Conservation (phyloP, 2,329 filamentous ascomycete species). For the Microcyclosporella mali region DNA sequence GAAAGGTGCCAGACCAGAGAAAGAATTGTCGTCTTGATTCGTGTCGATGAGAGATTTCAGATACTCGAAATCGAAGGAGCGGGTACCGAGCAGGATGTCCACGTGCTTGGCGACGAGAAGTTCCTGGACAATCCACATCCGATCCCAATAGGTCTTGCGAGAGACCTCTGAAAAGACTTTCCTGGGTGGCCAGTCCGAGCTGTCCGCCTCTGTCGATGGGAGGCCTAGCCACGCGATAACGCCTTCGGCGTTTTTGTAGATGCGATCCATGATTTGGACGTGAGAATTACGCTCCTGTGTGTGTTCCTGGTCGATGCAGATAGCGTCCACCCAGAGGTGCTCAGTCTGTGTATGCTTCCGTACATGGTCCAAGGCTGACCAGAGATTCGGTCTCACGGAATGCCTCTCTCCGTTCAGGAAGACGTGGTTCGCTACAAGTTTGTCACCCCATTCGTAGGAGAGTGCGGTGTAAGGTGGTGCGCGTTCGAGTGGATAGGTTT, state of each 20-base stretch:
- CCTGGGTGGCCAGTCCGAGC: not conserved
- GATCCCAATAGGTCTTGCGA: conserved; percentile 1
- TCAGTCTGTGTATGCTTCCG: not conserved
- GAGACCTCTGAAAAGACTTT: not conserved
- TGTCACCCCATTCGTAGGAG: not conserved
- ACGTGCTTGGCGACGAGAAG: conserved; percentile 2
- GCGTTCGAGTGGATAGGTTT: not conserved
- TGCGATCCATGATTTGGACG: conserved; percentile 7
- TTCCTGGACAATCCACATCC: conserved; percentile 7
- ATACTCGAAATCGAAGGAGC: conserved; percentile 4
- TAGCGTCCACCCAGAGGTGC: conserved; percentile 7
- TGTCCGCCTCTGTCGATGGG: not conserved
- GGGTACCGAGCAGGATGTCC: conserved; percentile 1
- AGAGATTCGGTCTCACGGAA: not conserved
- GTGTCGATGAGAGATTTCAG: conserved; percentile 1
- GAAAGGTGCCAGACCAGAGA: conserved; percentile 1
- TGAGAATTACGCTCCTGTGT: conserved; percentile 6
- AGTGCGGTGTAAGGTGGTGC: not conserved
- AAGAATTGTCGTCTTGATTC: not conserved
- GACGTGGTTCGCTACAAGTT: not conserved
- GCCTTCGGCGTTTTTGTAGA: conserved; percentile 2
- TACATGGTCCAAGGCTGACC: not conserved
- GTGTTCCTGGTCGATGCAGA: conserved; percentile 7
- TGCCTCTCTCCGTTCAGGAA: not conserved
- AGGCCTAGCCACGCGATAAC: conserved; percentile 3